Percentiles rank a stretch among this genome's conserved stretches.
These are phyloP conservation scores for Trichoderma sp. DNA, from an alignment of 2,329 filamentous ascomycete species.

Conservation along the genomic window DNA sequence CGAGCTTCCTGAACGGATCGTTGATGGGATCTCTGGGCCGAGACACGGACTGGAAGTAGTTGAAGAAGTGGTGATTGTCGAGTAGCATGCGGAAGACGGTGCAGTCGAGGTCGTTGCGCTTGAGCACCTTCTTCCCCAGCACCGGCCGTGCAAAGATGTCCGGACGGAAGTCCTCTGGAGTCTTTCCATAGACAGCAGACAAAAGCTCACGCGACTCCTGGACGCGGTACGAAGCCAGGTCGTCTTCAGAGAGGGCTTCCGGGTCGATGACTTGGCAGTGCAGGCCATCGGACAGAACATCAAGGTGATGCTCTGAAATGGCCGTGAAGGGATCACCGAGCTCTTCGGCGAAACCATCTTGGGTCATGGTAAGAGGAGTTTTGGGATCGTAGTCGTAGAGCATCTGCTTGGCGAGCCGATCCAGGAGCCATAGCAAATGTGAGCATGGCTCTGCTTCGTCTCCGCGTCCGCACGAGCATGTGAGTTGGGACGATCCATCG, in stretches of 20 bases:
- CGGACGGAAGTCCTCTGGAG: constrained; percentile 44
- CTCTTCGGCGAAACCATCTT: constrained; percentile 44
- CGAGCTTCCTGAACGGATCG: constrained; percentile 49
- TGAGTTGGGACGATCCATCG: constrained; percentile 41
- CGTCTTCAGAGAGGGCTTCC: constrained; percentile 31
- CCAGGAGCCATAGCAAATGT: constrained; percentile 55
- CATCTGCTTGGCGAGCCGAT: constrained; percentile 50
- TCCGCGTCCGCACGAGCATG: constrained; percentile 44
- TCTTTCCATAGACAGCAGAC: constrained; percentile 41
- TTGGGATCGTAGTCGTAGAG: constrained; percentile 41
- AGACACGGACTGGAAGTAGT: constrained; percentile 49
- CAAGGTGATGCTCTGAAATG: constrained; percentile 52
- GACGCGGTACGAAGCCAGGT: constrained; percentile 40
- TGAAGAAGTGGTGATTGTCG: constrained; percentile 53
- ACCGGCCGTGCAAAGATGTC: constrained; percentile 43
- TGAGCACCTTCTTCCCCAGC: constrained; percentile 37
- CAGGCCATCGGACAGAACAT: constrained; percentile 51
- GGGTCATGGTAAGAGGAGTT: constrained; percentile 43
- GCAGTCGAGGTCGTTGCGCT: constrained; percentile 47
- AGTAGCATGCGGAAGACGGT: constrained; percentile 55
- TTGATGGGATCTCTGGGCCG: constrained; percentile 44
- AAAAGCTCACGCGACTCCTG: constrained; percentile 53
- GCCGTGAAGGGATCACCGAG: constrained; percentile 48
- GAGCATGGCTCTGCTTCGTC: constrained; percentile 42
- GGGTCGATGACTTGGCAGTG: constrained; percentile 45